phyloP scores from a whole-genome alignment of 352 stramenopile genomes.

The Hyaloperonospora brassicae region DNA sequence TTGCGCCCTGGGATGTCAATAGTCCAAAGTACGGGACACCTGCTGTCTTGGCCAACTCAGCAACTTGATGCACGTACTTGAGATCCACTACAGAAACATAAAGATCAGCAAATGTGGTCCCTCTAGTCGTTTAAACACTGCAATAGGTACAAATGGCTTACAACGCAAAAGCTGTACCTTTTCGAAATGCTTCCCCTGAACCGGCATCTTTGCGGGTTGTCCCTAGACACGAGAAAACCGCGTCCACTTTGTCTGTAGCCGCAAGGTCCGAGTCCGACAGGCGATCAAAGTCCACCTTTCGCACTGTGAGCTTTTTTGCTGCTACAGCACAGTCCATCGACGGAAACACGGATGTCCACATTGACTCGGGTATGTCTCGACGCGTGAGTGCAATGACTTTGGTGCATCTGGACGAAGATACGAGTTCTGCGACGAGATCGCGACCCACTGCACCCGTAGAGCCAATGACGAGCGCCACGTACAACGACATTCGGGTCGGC shows the following conservation, averaged over 20 bases:
- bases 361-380: constrained; percentile 42
- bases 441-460: constrained; percentile 65
- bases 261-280: constrained; percentile 30
- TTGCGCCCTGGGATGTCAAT: constrained; percentile 46
- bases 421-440: constrained; percentile 61
- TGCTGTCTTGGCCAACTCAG: constrained; percentile 36
- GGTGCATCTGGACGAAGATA: constrained; percentile 47
- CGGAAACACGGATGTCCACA: constrained; percentile 44
- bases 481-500: constrained; percentile 14
- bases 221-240: constrained; percentile 63
- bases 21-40: constrained; percentile 56
- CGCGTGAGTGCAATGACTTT: constrained; percentile 66
- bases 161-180: too few relatives aligned
- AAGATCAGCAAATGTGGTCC: too few relatives aligned
- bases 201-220: constrained; percentile 67
- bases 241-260: constrained; percentile 42
- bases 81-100: constrained; percentile 46
- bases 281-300: constrained; percentile 47
- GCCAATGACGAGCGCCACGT: constrained; percentile 65
- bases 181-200: constrained; percentile 57
- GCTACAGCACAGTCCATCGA: constrained; percentile 32
- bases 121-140: too few relatives aligned
- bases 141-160: too few relatives aligned
- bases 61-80: constrained; percentile 55
- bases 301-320: constrained; percentile 52